phyloP scores from a whole-genome alignment of 2,329 filamentous ascomycete species.

The Claviceps maximensis region DNA sequence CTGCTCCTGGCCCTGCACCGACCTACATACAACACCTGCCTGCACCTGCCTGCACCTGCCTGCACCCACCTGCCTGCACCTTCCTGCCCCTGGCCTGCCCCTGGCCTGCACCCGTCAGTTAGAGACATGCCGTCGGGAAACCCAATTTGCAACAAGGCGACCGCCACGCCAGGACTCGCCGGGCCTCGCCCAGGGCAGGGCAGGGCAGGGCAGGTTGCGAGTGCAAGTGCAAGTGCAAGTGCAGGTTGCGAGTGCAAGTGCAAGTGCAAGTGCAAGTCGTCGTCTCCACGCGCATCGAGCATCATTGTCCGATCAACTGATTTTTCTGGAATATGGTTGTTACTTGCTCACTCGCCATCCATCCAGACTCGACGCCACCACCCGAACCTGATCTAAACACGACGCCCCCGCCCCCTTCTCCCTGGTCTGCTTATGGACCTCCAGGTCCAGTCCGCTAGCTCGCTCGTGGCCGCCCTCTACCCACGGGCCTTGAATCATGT shows the following conservation, averaged over 20 bases:
- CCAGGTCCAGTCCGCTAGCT: too few species aligned
- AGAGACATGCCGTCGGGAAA: neutral
- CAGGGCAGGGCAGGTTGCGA: too few species aligned
- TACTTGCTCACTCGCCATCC: neutral
- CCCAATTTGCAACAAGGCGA: neutral
- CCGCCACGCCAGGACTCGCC: neutral
- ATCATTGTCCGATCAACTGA: neutral
- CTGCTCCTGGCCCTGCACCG: constrained; percentile 5
- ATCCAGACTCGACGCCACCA: neutral
- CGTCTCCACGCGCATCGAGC: neutral
- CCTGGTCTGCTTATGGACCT: too few species aligned
- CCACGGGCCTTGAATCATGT: too few species aligned
- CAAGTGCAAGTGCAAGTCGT: too few species aligned
- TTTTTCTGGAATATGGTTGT: too few species aligned
- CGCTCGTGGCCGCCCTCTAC: too few species aligned
- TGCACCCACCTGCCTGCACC: too few species aligned
- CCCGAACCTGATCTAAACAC: neutral
- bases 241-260: too few species aligned
- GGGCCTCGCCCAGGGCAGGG: neutral
- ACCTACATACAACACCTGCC: too few species aligned
- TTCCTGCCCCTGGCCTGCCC: neutral
- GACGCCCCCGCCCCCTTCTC: too few species aligned
- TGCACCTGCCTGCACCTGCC: neutral
- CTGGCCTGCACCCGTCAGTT: neutral
- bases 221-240: too few species aligned